These are phyloP conservation scores for Phytophthora lateralis DNA, from an alignment of 352 stramenopile species.

Conservation along the genomic window DNA sequence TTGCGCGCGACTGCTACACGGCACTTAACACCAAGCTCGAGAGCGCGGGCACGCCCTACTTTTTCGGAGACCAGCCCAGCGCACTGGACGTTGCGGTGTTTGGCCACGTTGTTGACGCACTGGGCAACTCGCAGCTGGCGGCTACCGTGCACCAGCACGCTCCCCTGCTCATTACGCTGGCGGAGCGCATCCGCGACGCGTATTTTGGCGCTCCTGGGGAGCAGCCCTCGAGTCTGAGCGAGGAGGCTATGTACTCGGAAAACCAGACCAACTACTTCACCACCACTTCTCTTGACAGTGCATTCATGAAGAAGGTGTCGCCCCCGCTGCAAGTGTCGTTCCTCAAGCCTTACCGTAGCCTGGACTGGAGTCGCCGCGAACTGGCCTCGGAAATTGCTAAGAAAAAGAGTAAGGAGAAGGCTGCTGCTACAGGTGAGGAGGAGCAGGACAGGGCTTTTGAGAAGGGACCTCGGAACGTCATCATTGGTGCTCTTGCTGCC, in stretches of 20 bases:
- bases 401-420: slow-evolving; percentile 51
- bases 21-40: slow-evolving; percentile 83
- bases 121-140: slow-evolving; percentile 75
- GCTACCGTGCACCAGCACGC: slow-evolving; percentile 77
- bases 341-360: slow-evolving; percentile 77
- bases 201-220: slow-evolving; percentile 64
- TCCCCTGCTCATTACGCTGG: slow-evolving; percentile 72
- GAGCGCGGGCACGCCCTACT: slow-evolving; percentile 56
- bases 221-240: slow-evolving; percentile 43
- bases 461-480: slow-evolving; percentile 81
- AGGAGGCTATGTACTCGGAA: slow-evolving; percentile 60
- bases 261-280: slow-evolving; percentile 80
- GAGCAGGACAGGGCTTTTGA: slow-evolving; percentile 53
- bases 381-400: slow-evolving; percentile 56
- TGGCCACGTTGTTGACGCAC: slow-evolving; percentile 80
- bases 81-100: slow-evolving; percentile 83
- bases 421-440: slow-evolving; percentile 14
- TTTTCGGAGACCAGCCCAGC: slow-evolving; percentile 71
- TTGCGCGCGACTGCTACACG: slow-evolving; percentile 86
- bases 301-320: slow-evolving; percentile 78
- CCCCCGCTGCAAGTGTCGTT: slow-evolving; percentile 66
- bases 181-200: slow-evolving; percentile 70
- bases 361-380: slow-evolving; percentile 85
- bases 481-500: slow-evolving; percentile 74
- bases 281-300: slow-evolving; percentile 37